These are phyloP conservation scores for Aspergillus kassunensis DNA, from an alignment of 495 filamentous ascomycete genomes.

Conservation along the genomic window DNA sequence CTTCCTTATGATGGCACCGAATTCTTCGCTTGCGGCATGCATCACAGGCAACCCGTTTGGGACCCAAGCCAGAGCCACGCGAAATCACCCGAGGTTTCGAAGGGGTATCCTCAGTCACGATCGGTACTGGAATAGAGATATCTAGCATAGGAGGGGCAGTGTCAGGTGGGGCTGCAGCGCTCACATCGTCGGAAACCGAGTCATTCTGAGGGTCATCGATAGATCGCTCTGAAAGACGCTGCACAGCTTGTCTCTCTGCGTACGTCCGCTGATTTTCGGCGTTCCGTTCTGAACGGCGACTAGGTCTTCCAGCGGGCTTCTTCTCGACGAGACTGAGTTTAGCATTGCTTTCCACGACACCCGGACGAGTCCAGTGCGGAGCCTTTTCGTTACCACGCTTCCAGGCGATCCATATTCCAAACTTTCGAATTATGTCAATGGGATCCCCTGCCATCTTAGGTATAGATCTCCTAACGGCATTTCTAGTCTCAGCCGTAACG, in stretches of 20 bases:
- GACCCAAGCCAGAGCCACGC: constrained; percentile 43
- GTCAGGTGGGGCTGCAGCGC: constrained; percentile 18
- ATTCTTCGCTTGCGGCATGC: constrained; percentile 52
- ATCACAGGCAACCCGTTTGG: constrained; percentile 52
- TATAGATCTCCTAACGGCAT: constrained; percentile 61
- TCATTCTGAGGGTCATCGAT: constrained; percentile 16
- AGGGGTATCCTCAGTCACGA: constrained; percentile 26
- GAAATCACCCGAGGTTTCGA: constrained; percentile 31
- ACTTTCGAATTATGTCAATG: constrained; percentile 54
- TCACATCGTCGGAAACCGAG: constrained; percentile 10
- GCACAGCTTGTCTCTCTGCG: constrained; percentile 43
- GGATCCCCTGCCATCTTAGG: constrained; percentile 62
- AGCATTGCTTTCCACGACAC: constrained; percentile 42
- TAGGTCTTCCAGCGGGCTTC: constrained; percentile 40
- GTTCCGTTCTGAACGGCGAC: constrained; percentile 45
- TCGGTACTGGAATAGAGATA: constrained; percentile 9
- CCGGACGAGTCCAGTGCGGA: constrained; percentile 60
- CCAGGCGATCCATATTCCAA: constrained; percentile 71
- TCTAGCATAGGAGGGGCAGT: constrained; percentile 19
- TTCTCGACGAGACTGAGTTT: constrained; percentile 42
- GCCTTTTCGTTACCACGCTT: constrained; percentile 68
- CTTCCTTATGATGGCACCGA: constrained; percentile 52
- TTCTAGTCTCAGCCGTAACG: constrained; percentile 50
- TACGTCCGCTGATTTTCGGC: constrained; percentile 43
- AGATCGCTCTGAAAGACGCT: constrained; percentile 31